Percentiles rank a stretch among this genome's conserved stretches.
These are phyloP conservation scores for Aspergillus heteromorphus DNA, from an alignment of 495 filamentous ascomycete genomes.

Conservation along the genomic window DNA sequence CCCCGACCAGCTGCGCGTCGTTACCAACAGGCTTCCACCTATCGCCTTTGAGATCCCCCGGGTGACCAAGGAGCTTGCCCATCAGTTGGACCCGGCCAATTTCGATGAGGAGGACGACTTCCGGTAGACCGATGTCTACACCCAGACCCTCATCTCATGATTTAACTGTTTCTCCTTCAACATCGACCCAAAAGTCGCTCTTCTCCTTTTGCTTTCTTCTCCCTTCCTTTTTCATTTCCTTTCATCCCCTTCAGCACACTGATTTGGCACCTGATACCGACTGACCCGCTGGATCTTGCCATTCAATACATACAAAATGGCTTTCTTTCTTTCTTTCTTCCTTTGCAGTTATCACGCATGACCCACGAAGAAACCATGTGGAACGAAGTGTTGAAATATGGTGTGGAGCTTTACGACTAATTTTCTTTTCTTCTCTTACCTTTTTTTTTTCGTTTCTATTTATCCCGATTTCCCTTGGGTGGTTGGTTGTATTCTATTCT, in stretches of 20 bases:
- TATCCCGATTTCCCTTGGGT: conserved; percentile 9
- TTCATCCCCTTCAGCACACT: conserved; percentile 7
- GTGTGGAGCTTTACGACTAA: conserved; percentile 26
- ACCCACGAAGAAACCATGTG: conserved; percentile 41
- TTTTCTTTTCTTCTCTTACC: too few relatives aligned
- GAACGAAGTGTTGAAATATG: conserved; percentile 35
- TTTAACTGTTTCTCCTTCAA: background rate
- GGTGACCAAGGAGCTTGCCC: conserved; percentile 72
- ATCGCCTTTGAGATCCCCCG: conserved; percentile 84
- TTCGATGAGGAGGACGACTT: conserved; percentile 41
- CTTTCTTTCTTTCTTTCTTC: conserved; percentile 18
- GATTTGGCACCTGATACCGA: conserved; percentile 6
- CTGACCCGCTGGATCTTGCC: conserved; percentile 6
- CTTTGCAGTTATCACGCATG: conserved; percentile 33
- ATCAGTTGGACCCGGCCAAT: conserved; percentile 34
- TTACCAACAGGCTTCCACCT: conserved; percentile 68
- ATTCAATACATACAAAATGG: too few relatives aligned
- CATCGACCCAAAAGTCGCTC: background rate
- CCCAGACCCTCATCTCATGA: too few relatives aligned
- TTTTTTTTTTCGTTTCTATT: too few relatives aligned
- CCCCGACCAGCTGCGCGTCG: conserved; percentile 53
- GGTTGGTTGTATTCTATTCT: conserved; percentile 12
- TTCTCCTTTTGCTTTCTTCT: too few relatives aligned
- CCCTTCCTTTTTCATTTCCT: conserved; percentile 7
- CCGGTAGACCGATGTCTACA: too few relatives aligned